Conservation (phyloP, 2,329 filamentous ascomycete species). For the Verticillium klebahnii region DNA sequence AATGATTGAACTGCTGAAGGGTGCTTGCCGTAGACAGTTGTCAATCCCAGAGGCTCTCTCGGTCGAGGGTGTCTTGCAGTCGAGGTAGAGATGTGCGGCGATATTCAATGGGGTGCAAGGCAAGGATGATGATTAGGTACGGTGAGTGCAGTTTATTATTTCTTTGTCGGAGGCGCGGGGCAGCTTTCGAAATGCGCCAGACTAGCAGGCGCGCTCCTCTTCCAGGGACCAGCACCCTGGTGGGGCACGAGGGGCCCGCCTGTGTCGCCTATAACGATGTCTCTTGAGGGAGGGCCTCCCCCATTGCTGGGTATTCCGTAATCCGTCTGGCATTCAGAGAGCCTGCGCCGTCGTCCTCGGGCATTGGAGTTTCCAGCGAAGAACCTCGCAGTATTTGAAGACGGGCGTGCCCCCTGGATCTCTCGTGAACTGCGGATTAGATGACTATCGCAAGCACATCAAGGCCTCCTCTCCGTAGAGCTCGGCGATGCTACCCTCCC, state of each 20-base stretch:
- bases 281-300: background rate
- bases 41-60: background rate
- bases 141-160: background rate
- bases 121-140: background rate
- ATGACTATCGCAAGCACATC: conserved; percentile 60
- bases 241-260: conserved; percentile 23
- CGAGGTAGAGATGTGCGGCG: background rate
- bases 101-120: background rate
- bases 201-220: background rate
- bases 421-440: background rate
- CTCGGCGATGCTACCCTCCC: conserved; percentile 66
- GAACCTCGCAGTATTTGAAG: background rate
- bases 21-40: background rate
- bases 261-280: conserved; percentile 4
- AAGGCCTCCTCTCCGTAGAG: conserved; percentile 78
- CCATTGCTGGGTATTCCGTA: background rate
- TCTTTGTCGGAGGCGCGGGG: background rate
- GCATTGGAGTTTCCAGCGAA: no score
- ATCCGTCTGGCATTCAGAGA: no score
- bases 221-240: conserved; percentile 15
- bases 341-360: no score
- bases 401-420: background rate
- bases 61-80: background rate
- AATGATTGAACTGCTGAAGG: background rate
- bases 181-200: background rate